Percentiles rank a stretch among this genome's conserved stretches.
These are phyloP conservation scores for Ophiostoma sp. DNA, from an alignment of 2,329 filamentous ascomycete species.

Conservation along the genomic window DNA sequence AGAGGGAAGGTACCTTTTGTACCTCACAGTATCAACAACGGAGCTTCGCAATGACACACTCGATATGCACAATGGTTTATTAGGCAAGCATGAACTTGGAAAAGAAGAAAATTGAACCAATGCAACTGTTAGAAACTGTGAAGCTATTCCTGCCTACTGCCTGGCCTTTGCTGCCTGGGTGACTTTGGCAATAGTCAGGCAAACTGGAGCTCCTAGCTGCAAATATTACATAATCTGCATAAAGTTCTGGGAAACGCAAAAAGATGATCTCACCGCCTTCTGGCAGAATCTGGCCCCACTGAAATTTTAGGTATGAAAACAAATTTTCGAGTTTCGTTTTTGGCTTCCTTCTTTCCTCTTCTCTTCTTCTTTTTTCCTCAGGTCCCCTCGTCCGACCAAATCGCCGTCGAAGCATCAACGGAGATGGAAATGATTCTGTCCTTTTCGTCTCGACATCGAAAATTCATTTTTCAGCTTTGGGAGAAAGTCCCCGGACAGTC, in stretches of 20 bases:
- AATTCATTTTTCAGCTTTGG: constrained; percentile 69
- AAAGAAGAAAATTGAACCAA: neutral
- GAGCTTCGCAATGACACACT: neutral
- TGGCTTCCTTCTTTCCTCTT: constrained; percentile 26
- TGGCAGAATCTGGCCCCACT: constrained; percentile 24
- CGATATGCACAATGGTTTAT: neutral
- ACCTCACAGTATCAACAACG: neutral
- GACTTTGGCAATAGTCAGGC: neutral
- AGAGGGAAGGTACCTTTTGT: neutral
- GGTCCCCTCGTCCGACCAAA: constrained; percentile 94
- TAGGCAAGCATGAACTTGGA: neutral
- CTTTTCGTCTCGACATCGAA: constrained; percentile 37
- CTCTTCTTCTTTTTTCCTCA: constrained; percentile 43
- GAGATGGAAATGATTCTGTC: constrained; percentile 54
- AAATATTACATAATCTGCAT: neutral
- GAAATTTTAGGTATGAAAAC: constrained; percentile 27
- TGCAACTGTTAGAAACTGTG: neutral
- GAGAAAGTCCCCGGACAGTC: constrained; percentile 99
- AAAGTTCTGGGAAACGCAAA: neutral
- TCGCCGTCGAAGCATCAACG: constrained; percentile 99
- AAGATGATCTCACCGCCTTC: constrained; percentile 22
- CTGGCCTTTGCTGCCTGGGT: neutral
- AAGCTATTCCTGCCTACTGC: neutral
- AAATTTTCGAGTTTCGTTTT: neutral
- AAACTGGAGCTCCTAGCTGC: neutral